phyloP scores from a whole-genome alignment of 495 filamentous ascomycete species.

The Aspergillus nanangensis region DNA sequence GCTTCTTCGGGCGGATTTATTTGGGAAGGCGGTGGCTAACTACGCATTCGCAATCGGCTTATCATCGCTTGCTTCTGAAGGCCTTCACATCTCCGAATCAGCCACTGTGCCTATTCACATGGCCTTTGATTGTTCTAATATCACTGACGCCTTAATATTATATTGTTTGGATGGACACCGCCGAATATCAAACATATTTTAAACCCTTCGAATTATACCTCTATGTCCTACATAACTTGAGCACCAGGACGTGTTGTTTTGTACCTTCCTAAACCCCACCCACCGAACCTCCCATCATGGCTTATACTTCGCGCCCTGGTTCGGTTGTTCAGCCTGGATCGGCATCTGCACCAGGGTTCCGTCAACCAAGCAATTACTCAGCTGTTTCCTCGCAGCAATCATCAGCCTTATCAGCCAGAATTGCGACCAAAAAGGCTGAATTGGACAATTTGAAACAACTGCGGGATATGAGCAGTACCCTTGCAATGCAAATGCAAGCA shows the following conservation, averaged over 20 bases:
- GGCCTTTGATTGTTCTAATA: too few species aligned
- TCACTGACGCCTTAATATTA: too few species aligned
- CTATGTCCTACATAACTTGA: neutral
- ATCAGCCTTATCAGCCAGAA: conserved; percentile 74
- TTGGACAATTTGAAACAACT: conserved; percentile 84
- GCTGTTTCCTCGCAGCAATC: conserved; percentile 61
- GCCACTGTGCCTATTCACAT: neutral
- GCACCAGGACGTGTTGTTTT: neutral
- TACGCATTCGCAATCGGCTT: neutral
- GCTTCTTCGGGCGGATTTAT: conserved; percentile 3
- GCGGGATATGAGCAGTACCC: conserved; percentile 78
- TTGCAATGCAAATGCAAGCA: conserved; percentile 87
- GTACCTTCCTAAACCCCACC: neutral
- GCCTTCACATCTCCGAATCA: neutral
- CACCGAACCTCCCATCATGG: conserved; percentile 37
- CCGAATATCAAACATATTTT: too few species aligned
- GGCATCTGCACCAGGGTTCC: conserved; percentile 24
- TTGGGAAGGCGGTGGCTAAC: conserved; percentile 1
- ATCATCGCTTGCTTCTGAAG: neutral
- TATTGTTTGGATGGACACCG: too few species aligned
- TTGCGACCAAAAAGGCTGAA: conserved; percentile 91
- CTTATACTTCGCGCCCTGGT: conserved; percentile 50
- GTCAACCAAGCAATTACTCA: conserved; percentile 29
- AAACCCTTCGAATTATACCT: neutral
- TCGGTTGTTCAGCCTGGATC: conserved; percentile 30